Evolutionary conservation across 495 filamentous ascomycete genomes (phyloP).

Genomic region (Cercophora sp.): DNA sequence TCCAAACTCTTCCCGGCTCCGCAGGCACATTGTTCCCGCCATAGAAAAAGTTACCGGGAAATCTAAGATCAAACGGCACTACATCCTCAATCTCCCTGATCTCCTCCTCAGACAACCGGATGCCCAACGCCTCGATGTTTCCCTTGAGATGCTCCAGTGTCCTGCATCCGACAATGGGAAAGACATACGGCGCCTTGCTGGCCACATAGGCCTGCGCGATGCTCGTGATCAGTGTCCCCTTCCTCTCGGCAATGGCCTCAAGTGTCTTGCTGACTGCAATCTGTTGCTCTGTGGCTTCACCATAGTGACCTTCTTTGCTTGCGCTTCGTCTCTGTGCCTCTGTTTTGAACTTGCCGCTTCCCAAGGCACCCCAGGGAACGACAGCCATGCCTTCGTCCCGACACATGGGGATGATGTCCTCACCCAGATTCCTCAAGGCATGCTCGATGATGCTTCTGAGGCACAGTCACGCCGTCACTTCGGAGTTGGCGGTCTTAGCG

Average conservation of each 20-base stretch:
- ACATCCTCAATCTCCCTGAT: constrained; percentile 62
- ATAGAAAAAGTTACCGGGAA: constrained; percentile 54
- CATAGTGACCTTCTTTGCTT: background rate
- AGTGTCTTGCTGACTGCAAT: constrained; percentile 46
- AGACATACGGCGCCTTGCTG: constrained; percentile 70
- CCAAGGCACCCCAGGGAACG: constrained; percentile 38
- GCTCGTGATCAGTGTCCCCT: constrained; percentile 49
- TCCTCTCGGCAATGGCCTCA: constrained; percentile 54
- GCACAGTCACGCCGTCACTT: no score
- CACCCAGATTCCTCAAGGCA: no score
- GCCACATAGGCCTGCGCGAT: constrained; percentile 72
- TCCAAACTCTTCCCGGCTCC: background rate
- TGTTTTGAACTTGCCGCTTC: constrained; percentile 60
- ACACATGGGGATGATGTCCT: constrained; percentile 65
- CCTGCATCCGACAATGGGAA: constrained; percentile 66
- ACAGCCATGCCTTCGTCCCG: constrained; percentile 47
- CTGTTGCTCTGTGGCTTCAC: background rate
- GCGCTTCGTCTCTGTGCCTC: constrained; percentile 37
- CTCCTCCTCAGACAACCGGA: constrained; percentile 57
- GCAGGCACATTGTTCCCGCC: constrained; percentile 28
- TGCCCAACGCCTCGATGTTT: constrained; percentile 61
- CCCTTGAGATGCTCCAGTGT: constrained; percentile 58
- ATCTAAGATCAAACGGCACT: constrained; percentile 58
- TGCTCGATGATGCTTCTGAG: no score
- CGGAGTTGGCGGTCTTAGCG: no score